Evolutionary conservation across 2,329 filamentous ascomycete genomes (phyloP).

Genomic region (Elsinoe arachidis): DNA sequence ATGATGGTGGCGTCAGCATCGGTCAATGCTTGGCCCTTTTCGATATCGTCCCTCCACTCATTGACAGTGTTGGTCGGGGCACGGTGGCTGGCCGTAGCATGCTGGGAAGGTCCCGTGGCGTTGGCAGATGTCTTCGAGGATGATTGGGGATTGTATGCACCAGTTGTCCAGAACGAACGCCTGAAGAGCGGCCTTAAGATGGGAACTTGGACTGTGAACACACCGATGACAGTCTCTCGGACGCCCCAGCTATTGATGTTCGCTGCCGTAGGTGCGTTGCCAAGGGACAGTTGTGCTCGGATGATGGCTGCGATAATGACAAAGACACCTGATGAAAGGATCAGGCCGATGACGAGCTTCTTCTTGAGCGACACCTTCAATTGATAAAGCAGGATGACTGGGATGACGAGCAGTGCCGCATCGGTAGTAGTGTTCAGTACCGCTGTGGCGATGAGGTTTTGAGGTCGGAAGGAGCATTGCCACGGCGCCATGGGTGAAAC

Average conservation of each 20-base stretch:
- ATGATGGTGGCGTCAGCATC: not conserved
- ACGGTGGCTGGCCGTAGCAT: not conserved
- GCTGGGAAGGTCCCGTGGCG: not conserved
- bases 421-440: slow-evolving; percentile 29
- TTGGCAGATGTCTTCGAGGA: not conserved
- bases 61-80: not conserved
- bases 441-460: slow-evolving; percentile 25
- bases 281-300: slow-evolving; percentile 27
- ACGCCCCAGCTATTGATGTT: slow-evolving; percentile 33
- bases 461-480: slow-evolving; percentile 24
- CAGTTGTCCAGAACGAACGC: slow-evolving; percentile 24
- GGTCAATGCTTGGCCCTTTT: not conserved
- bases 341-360: slow-evolving; percentile 27
- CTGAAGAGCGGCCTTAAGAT: slow-evolving; percentile 27
- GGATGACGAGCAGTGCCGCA: slow-evolving; percentile 26
- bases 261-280: slow-evolving; percentile 23
- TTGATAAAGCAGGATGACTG: slow-evolving; percentile 29
- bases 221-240: slow-evolving; percentile 30
- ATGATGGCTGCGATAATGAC: slow-evolving; percentile 30
- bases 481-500: slow-evolving; percentile 22
- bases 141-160: slow-evolving; percentile 13
- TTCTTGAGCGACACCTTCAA: slow-evolving; percentile 25
- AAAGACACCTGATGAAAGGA: slow-evolving; percentile 30
- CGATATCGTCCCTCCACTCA: not conserved
- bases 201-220: slow-evolving; percentile 30